Conservation (phyloP, 1,139 yeast species). For the Candida sojae region DNA sequence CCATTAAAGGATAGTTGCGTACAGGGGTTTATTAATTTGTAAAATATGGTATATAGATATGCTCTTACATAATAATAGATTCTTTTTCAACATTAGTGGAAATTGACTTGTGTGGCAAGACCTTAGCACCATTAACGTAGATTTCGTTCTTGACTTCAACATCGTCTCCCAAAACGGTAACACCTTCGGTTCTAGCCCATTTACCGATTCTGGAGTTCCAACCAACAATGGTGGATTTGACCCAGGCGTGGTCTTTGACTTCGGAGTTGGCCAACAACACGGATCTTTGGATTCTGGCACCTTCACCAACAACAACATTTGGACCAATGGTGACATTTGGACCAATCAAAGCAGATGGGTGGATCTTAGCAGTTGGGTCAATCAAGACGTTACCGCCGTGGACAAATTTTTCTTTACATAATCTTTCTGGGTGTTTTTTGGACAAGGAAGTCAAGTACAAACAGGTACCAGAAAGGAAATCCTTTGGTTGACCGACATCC, state of each 20-base stretch:
- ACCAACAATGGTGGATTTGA: slow-evolving; percentile 96
- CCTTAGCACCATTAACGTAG: slow-evolving; percentile 99
- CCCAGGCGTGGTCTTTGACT: slow-evolving; percentile 97
- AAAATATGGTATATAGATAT: background rate
- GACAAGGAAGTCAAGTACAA: slow-evolving; percentile 86
- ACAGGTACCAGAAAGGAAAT: slow-evolving; percentile 95
- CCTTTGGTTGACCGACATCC: slow-evolving; percentile 99
- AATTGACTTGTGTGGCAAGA: slow-evolving; percentile 97
- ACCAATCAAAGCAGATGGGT: slow-evolving; percentile 93
- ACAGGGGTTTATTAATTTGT: slow-evolving; percentile 11
- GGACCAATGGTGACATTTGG: slow-evolving; percentile 99
- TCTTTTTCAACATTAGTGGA: slow-evolving; percentile 96
- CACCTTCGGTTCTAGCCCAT: slow-evolving; percentile 99
- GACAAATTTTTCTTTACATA: slow-evolving; percentile 69
- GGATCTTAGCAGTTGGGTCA: slow-evolving; percentile 93
- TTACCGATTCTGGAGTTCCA: slow-evolving; percentile 98
- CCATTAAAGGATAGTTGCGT: slow-evolving; percentile 37
- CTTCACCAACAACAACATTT: slow-evolving; percentile 93
- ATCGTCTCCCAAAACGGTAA: slow-evolving; percentile 97
- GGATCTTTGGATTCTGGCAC: slow-evolving; percentile 97
- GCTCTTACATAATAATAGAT: slow-evolving; percentile 85
- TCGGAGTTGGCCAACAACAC: slow-evolving; percentile 89
- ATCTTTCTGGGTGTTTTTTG: slow-evolving; percentile 72
- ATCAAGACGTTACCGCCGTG: slow-evolving; percentile 93
- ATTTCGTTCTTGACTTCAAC: slow-evolving; percentile 98